Evolutionary conservation across 2,329 filamentous ascomycete genomes (phyloP).

Genomic region (Aspergillus spinulosporus): DNA sequence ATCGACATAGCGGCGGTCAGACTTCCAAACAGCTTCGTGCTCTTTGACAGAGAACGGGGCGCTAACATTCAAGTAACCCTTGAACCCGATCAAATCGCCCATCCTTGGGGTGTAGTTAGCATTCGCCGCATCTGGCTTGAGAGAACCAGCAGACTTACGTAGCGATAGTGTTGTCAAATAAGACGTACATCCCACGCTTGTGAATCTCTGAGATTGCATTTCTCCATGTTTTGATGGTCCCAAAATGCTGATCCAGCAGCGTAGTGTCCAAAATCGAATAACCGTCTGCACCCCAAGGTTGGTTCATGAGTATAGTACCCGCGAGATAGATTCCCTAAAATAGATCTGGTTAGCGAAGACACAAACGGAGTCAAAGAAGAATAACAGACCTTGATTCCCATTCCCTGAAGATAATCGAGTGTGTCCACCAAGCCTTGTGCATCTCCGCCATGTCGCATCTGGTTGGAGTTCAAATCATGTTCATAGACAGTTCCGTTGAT

Average conservation of each 20-base stretch:
- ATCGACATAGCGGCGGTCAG: constrained; percentile 57
- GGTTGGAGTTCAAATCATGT: constrained; percentile 60
- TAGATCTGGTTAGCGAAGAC: constrained; percentile 12
- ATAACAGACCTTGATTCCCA: constrained; percentile 58
- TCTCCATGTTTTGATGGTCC: constrained; percentile 61
- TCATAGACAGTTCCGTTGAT: constrained; percentile 62
- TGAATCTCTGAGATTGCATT: constrained; percentile 62
- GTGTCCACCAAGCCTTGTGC: constrained; percentile 58
- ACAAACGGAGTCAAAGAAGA: neutral
- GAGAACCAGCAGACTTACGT: constrained; percentile 47
- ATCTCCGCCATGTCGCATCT: constrained; percentile 65
- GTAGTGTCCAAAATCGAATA: constrained; percentile 64
- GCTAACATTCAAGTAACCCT: constrained; percentile 60
- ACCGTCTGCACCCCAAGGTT: constrained; percentile 63
- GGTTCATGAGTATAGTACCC: constrained; percentile 64
- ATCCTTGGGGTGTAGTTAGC: constrained; percentile 32
- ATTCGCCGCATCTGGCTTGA: neutral
- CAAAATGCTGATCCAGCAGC: constrained; percentile 63
- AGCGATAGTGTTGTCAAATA: constrained; percentile 66
- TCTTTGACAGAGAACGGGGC: constrained; percentile 58
- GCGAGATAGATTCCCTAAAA: constrained; percentile 60
- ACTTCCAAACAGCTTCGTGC: constrained; percentile 60
- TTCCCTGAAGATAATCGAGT: constrained; percentile 65
- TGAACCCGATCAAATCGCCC: constrained; percentile 63
- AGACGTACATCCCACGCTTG: constrained; percentile 62